Evolutionary conservation across 169 alveolate species (phyloP).

Genomic region (Perkinsus olseni): DNA sequence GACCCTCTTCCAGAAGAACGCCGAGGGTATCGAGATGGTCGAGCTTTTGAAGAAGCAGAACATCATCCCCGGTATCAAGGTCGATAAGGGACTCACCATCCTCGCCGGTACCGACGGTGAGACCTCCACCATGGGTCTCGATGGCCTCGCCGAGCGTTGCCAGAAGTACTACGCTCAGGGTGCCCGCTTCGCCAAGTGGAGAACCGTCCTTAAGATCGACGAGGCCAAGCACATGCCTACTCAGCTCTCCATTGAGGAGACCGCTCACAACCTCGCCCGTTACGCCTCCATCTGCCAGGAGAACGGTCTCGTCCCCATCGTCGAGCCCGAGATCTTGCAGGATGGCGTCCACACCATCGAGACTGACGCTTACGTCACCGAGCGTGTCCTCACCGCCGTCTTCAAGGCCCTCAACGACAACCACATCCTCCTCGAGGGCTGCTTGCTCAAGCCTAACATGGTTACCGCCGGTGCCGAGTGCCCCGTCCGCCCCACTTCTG

Average conservation of each 20-base stretch:
- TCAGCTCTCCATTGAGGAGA: constrained; percentile 72
- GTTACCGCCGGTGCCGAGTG: constrained; percentile 87
- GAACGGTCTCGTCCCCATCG: constrained; percentile 90
- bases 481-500: constrained; percentile 66
- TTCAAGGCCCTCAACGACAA: constrained; percentile 79
- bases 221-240: constrained; percentile 72
- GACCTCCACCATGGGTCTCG: constrained; percentile 82
- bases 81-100: constrained; percentile 77
- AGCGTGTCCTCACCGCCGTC: constrained; percentile 78
- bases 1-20: constrained; percentile 79
- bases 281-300: constrained; percentile 92
- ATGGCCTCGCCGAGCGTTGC: constrained; percentile 86
- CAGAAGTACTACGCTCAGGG: constrained; percentile 84
- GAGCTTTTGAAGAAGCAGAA: constrained; percentile 61
- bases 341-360: constrained; percentile 91
- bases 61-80: constrained; percentile 88
- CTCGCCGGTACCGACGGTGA: constrained; percentile 76
- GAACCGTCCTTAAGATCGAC: constrained; percentile 85
- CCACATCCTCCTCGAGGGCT: constrained; percentile 86
- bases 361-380: constrained; percentile 82
- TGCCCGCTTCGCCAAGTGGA: constrained; percentile 95
- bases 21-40: constrained; percentile 58
- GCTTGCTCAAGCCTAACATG: constrained; percentile 91
- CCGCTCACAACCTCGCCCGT: constrained; percentile 89
- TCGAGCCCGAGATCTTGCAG: constrained; percentile 91